Evolutionary conservation across 208 protist species (phyloP), one percentile per base, ranked within the genome.

Genomic region (Leishmania guyanensis): DNA sequence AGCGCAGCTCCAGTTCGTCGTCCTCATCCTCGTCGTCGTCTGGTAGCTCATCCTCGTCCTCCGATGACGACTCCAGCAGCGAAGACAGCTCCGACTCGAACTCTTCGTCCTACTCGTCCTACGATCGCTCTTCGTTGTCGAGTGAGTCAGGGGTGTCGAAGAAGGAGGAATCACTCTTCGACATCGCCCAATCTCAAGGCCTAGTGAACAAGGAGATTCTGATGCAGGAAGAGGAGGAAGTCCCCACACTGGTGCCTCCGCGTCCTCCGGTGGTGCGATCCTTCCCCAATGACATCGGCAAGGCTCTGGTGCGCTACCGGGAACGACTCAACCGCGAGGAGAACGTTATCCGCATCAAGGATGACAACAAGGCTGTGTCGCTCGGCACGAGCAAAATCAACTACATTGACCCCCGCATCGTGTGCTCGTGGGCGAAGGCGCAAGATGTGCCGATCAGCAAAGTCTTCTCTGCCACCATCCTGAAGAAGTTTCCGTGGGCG

Each of bases 351-450:
- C 84, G 85, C 62, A 98, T 98, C 43, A 97, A 96, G 87, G 91
- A 97, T 79, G 93, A 98, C 84, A 97, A 96, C 84, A 98, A 98
- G 85, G 88, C 92, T 20, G 92, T 98, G 17, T 97, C 95, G n/a
- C 87, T 99, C 0, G 93, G 97, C 64, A 99, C 99, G 8, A 99
- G 98, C 46, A 99, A 99, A 85, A 96, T 99, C 71, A 99, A 99
- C 91, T 99, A 99, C 89, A 98, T 99, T 54, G 99, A 99, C 83
- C 99, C 99, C 8, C 93, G 99, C 39, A 99, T 99, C 77, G 95
- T 98, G 22, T 96, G 99, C 78, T 98, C 99, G 8, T 99, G 99
- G 98, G 99, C 96, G 17, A 99, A 94, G 83, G 85, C 90, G 58
- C 82, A 98, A 53, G 85, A 94, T 46, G 96, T 99, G 16, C 98